Conservation (phyloP, 805 yeast genomes). For the Hanseniaspora thailandica region DNA sequence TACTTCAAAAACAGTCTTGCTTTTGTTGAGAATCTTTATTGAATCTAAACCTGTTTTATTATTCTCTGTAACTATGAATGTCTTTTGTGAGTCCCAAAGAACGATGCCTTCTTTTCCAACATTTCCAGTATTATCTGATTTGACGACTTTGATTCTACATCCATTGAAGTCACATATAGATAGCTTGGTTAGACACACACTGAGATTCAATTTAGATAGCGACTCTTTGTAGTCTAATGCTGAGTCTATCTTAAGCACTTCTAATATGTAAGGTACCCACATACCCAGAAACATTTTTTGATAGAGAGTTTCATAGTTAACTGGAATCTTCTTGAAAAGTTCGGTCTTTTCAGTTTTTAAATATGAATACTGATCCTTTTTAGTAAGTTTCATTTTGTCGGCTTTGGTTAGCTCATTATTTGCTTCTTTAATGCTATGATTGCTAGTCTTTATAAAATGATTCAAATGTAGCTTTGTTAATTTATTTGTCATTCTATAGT, state of each 20-base stretch:
- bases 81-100: slow-evolving; percentile 70
- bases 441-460: slow-evolving; percentile 16
- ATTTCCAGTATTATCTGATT: slow-evolving; percentile 43
- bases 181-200: slow-evolving; percentile 40
- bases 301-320: slow-evolving; percentile 34
- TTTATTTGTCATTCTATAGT: slow-evolving; percentile 23
- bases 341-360: slow-evolving; percentile 19
- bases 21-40: slow-evolving; percentile 53
- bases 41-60: slow-evolving; percentile 44
- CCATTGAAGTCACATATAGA: slow-evolving; percentile 78
- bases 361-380: slow-evolving; percentile 21
- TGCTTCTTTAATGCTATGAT: slow-evolving; percentile 22
- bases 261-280: slow-evolving; percentile 62
- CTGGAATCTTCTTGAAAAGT: slow-evolving; percentile 24
- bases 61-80: slow-evolving; percentile 47
- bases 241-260: slow-evolving; percentile 35
- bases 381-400: slow-evolving; percentile 14
- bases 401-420: slow-evolving; percentile 22
- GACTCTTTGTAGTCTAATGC: slow-evolving; percentile 10
- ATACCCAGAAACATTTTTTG: slow-evolving; percentile 39
- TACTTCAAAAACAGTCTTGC: slow-evolving; percentile 51
- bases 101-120: slow-evolving; percentile 65
- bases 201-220: slow-evolving; percentile 18
- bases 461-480: slow-evolving; percentile 26
- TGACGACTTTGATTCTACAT: slow-evolving; percentile 46